Evolutionary conservation across 176 grass and related monocot genomes (phyloP), one percentile per base, ranked within the genome.

Genomic region (Cocos nucifera): DNA sequence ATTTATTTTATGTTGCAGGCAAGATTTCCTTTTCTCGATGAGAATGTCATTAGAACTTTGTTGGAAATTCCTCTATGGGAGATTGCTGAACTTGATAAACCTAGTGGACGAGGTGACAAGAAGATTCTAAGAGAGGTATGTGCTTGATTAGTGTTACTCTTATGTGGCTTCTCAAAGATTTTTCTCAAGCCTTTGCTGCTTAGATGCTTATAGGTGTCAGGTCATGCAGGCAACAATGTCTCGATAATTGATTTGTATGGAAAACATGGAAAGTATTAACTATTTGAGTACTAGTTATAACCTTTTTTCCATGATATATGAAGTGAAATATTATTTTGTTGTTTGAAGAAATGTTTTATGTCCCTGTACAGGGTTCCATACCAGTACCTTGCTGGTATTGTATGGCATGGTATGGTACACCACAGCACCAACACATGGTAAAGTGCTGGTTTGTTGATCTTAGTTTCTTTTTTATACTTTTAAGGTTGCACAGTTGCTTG

Each of bases 51-150:
- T 53, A 57, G 75, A 78, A 78, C 75, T 55, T 58, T 92, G 69
- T 53, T 98, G 71, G 81, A 88, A 25, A 69, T 98, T 67, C 93
- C 84, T 14, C 51, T 98, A 24, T 92, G 93, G 87, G 87, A 92
- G 19, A 85, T 97, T 59, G 84, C 84, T 58, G 75, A 74, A 35
- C 87, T 98, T 73, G 73, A 92, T 78, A 79, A 72, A 73, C 79
- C 93, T 73, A 70, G 61, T 50, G 93, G 93, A 29, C 88, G 54
- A 49, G 93, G 87, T 5, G 87, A 98, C 59, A 98, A 98, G 66
- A 97, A 88, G 77, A 98, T 98, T n/a, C 73, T 98, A 54, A 88
- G 84, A 88, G 78, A 92, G 87, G 93, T 98, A 67, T 85, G 62
- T 67, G 22, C 65, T 62, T 58, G 7, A 44, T 72, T 54, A 14